phyloP scores from a whole-genome alignment of 495 filamentous ascomycete species.

The Choiromyces venosus region DNA sequence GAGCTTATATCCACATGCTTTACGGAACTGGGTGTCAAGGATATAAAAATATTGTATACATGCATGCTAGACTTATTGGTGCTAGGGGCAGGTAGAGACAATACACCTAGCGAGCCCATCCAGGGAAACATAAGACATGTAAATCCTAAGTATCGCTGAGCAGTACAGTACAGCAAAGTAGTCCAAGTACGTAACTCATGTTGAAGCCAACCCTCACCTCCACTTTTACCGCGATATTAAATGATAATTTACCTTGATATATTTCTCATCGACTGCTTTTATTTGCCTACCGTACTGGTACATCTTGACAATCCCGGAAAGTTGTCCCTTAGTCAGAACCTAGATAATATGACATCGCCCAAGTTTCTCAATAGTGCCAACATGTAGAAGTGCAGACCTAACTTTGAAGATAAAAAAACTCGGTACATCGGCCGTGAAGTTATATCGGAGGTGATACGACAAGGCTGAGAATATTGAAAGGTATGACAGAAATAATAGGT shows the following conservation, averaged over 20 bases:
- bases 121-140: neutral
- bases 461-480: neutral
- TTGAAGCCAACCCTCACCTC: too few species aligned
- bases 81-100: neutral
- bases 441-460: neutral
- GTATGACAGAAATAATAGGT: neutral
- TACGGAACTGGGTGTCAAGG: neutral
- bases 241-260: too few species aligned
- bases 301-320: too few species aligned
- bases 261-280: too few species aligned
- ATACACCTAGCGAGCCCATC: neutral
- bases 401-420: neutral
- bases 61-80: neutral
- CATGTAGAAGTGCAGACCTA: neutral
- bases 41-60: neutral
- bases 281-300: too few species aligned
- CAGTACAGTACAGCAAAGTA: too few species aligned
- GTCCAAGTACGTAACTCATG: too few species aligned
- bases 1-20: neutral
- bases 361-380: neutral
- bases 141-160: too few species aligned
- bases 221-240: neutral
- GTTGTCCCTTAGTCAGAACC: too few species aligned
- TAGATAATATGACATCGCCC: neutral
- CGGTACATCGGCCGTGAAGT: neutral